These are phyloP conservation scores for Cordyceps cicadae DNA, from an alignment of 2,329 filamentous ascomycete genomes.

Conservation along the genomic window DNA sequence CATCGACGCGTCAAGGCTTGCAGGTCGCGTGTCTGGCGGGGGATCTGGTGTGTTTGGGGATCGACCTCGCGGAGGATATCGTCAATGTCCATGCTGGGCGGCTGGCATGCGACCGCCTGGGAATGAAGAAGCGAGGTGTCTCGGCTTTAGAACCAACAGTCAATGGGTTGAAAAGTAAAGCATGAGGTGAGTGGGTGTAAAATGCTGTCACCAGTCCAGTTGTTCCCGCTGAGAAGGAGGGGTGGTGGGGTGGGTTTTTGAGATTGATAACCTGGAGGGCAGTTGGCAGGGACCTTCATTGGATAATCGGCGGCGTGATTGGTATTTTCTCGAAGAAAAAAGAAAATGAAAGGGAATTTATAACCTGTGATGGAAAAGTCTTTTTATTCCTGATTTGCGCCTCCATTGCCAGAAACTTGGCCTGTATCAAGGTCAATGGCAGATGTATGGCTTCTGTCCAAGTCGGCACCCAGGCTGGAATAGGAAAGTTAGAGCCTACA, in stretches of 20 bases:
- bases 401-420: no score
- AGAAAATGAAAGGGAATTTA: no score
- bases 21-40: slow-evolving; percentile 62
- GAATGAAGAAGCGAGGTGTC: no score
- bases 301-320: no score
- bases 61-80: slow-evolving; percentile 72
- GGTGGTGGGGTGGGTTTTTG: slow-evolving; percentile 2
- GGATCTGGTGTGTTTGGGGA: slow-evolving; percentile 44
- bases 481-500: no score
- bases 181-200: not conserved
- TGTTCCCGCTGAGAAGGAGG: not conserved
- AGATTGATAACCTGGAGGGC: not conserved
- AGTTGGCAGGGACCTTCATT: not conserved
- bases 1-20: slow-evolving; percentile 85
- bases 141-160: not conserved
- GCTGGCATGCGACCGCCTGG: not conserved
- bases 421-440: no score
- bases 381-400: no score
- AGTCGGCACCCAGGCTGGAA: no score
- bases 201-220: not conserved
- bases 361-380: no score
- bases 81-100: slow-evolving; percentile 60
- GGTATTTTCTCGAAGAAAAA: no score
- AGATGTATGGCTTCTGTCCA: no score
- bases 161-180: not conserved